phyloP scores from a whole-genome alignment of 2,329 filamentous ascomycete genomes.

The Colletotrichum australisinense region DNA sequence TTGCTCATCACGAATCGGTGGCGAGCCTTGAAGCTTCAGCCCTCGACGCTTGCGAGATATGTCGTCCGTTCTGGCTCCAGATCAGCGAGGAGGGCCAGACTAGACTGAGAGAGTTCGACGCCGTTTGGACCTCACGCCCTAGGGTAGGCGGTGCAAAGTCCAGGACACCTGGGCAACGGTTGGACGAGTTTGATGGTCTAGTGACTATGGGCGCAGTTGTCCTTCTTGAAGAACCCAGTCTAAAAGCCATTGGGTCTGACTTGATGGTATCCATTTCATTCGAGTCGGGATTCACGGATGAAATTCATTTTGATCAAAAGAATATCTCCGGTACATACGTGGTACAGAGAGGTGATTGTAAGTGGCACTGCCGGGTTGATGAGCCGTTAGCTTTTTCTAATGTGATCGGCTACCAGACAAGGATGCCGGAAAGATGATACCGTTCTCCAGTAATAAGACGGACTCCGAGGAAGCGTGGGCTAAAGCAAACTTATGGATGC shows the following conservation, averaged over 20 bases:
- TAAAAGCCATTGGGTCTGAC: neutral
- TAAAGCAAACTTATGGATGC: neutral
- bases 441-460: neutral
- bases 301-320: neutral
- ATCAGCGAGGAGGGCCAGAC: neutral
- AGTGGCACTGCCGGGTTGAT: neutral
- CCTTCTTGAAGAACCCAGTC: neutral
- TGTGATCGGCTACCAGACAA: neutral
- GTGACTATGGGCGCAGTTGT: conserved; percentile 4
- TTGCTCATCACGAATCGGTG: conserved; percentile 11
- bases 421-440: neutral
- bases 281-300: neutral
- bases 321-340: neutral
- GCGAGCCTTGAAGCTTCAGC: conserved; percentile 7
- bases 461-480: conserved; percentile 5
- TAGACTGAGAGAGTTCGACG: neutral
- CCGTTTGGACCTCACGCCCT: neutral
- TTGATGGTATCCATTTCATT: neutral
- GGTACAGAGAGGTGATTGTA: neutral
- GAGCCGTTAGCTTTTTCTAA: neutral
- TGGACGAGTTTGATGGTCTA: neutral
- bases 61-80: conserved; percentile 14
- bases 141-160: no score
- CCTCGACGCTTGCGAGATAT: neutral
- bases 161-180: neutral